Evolutionary conservation across 148 eudicot genomes (phyloP), one percentile per base, ranked within the genome.

Genomic region (Amaranthus palmeri): DNA sequence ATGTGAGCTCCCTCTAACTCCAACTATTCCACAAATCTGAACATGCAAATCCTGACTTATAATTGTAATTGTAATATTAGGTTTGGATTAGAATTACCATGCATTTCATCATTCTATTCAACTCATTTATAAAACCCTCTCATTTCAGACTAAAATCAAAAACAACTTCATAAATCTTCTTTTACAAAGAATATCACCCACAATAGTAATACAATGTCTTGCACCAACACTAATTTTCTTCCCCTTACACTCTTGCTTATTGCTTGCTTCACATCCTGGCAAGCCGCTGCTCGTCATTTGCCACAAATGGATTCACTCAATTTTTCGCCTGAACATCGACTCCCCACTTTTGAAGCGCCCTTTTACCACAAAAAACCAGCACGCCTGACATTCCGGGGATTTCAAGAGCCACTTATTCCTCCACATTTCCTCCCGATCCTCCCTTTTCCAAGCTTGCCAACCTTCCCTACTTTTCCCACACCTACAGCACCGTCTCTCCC

Each of bases 351-450:
- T 40, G 72, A 4, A 4, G 17, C 57, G 15, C 61, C 77, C 0
- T 14, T 68, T 8, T 49, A 44, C 4, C 42, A 73, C 13, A 47
- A 67, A 17, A 54, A 73, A 8, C 6, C 54, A 56, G 62, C 42
- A 59, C 58, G 13, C 0, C 68, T 46, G 10, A 67, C 55, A 15
- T 72, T 72, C 62, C 80, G 76, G 12, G 59, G 42, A 15, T 78
- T 73, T 73, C 81, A 73, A 46, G 68, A 74, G 17, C 81, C 76
- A 2, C 67, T 61, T 25, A 7, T 78, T 14, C 80, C 80, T 18
- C 80, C 80, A 6, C 76, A 73, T 56, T 68, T 72, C 49, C 61
- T 72, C 62, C 80, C 80, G 6, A 3, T 72, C 15, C 14, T 73
- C 1, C 81, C 77, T 11, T 68, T 69, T 65, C 81, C 81, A 0